Evolutionary conservation across 2,329 filamentous ascomycete genomes (phyloP).

Genomic region (Penicillium crustosum): DNA sequence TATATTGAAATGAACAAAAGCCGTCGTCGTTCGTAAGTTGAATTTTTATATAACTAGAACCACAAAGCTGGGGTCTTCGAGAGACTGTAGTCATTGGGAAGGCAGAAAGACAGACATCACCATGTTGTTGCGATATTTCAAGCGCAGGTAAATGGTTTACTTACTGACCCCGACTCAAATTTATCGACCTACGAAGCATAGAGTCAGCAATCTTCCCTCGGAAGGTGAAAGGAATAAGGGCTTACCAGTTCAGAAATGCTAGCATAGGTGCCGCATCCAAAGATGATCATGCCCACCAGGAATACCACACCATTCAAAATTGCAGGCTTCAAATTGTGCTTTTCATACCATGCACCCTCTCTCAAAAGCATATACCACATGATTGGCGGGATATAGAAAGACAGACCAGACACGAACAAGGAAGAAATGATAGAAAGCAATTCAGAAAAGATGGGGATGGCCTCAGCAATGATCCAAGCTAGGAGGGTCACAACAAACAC

Average conservation of each 20-base stretch:
- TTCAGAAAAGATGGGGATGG: conserved; percentile 20
- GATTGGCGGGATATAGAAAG: conserved; percentile 11
- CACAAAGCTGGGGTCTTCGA: neutral
- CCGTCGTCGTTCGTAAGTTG: neutral
- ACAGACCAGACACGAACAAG: conserved; percentile 8
- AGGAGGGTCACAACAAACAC: conserved; percentile 11
- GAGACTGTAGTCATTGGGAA: neutral
- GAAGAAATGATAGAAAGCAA: conserved; percentile 13
- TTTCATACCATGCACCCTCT: conserved; percentile 9
- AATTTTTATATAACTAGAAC: neutral
- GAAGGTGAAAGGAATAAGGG: neutral
- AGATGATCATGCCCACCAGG: conserved; percentile 15
- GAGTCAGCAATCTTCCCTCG: neutral
- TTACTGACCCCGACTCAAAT: conserved; percentile 4
- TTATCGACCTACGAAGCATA: neutral
- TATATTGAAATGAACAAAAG: neutral
- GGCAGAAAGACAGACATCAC: neutral
- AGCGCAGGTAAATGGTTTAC: conserved; percentile 9
- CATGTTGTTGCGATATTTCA: neutral
- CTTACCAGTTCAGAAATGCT: conserved; percentile 18
- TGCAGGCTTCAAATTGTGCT: conserved; percentile 4
- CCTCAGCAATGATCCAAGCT: conserved; percentile 19
- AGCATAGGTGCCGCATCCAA: conserved; percentile 18
- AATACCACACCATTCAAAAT: conserved; percentile 16
- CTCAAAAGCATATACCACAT: conserved; percentile 10